These are phyloP conservation scores for Phascolomyces articulosus DNA, from an alignment of 371 early-diverging fungal species.

Conservation along the genomic window DNA sequence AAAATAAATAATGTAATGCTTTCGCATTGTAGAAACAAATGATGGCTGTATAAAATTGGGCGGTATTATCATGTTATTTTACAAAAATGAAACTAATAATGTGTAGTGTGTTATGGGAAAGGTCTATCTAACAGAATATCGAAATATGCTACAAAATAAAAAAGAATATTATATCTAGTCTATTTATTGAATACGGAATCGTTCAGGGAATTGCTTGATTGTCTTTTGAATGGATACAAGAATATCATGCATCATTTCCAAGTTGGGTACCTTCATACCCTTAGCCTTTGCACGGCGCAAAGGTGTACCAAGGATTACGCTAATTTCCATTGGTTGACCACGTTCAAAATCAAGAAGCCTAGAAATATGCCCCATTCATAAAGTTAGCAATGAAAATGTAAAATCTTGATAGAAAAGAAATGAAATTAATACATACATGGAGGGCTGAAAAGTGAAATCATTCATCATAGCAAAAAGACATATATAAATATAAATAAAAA, in stretches of 20 bases:
- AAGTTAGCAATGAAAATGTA: no score
- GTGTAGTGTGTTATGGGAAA: no score
- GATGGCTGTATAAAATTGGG: no score
- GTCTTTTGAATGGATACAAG: constrained; percentile 20
- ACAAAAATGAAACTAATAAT: no score
- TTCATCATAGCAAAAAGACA: neutral
- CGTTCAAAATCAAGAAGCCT: constrained; percentile 60
- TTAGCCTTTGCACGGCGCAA: constrained; percentile 58
- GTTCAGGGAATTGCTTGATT: neutral
- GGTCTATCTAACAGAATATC: no score
- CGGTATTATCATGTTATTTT: no score
- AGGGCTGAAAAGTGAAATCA: constrained; percentile 34
- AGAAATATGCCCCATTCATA: neutral
- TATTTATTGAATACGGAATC: neutral
- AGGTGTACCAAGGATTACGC: constrained; percentile 68
- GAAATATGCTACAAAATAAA: no score
- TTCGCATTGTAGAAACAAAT: no score
- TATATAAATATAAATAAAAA: neutral
- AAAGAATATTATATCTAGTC: neutral
- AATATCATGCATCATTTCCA: constrained; percentile 46
- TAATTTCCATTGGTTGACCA: constrained; percentile 65
- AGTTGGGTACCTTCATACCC: constrained; percentile 42
- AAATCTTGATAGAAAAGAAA: no score
- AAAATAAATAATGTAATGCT: no score
- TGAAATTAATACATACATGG: constrained; percentile 43